A percentile compares a stretch with the other conserved stretches of the same genome.
Evolutionary conservation across 2,329 filamentous ascomycete genomes (phyloP).

Genomic region (Colletotrichum gloeosporioides): DNA sequence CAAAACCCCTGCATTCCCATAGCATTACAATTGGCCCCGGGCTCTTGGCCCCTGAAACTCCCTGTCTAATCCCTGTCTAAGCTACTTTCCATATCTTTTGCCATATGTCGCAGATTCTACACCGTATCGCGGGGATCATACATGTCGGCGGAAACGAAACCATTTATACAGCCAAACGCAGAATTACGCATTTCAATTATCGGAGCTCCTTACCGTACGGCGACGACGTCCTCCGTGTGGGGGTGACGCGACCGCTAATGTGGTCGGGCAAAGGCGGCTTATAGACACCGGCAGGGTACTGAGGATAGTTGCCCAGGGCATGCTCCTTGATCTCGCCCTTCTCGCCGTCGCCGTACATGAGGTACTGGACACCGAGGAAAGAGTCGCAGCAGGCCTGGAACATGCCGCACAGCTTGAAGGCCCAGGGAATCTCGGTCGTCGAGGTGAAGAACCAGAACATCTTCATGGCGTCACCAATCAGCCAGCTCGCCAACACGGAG

Average conservation of each 20-base stretch:
- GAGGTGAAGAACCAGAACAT: constrained; percentile 85
- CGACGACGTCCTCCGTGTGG: constrained; percentile 40
- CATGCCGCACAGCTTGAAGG: constrained; percentile 82
- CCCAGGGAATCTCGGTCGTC: constrained; percentile 71
- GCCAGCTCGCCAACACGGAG: constrained; percentile 78
- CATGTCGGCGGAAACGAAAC: not conserved
- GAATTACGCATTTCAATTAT: not conserved
- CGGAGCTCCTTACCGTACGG: constrained; percentile 27
- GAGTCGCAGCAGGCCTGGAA: constrained; percentile 82
- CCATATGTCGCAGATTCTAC: constrained; percentile 1
- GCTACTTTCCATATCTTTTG: not conserved
- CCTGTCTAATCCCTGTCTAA: constrained; percentile 21
- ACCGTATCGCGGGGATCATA: not conserved
- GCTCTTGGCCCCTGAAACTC: constrained; percentile 13
- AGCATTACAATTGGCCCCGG: constrained; percentile 12
- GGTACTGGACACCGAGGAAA: constrained; percentile 77
- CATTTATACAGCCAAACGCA: not conserved
- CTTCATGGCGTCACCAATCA: constrained; percentile 84
- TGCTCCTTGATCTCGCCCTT: constrained; percentile 42
- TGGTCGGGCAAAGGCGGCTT: constrained; percentile 34
- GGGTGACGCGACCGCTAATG: constrained; percentile 40
- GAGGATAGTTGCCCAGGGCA: constrained; percentile 32
- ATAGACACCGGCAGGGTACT: constrained; percentile 33
- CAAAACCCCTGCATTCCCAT: constrained; percentile 20
- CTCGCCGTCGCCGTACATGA: constrained; percentile 66